These are phyloP conservation scores for Apostasia shenzhenica DNA, from an alignment of 106 monocot species.

Conservation along the genomic window DNA sequence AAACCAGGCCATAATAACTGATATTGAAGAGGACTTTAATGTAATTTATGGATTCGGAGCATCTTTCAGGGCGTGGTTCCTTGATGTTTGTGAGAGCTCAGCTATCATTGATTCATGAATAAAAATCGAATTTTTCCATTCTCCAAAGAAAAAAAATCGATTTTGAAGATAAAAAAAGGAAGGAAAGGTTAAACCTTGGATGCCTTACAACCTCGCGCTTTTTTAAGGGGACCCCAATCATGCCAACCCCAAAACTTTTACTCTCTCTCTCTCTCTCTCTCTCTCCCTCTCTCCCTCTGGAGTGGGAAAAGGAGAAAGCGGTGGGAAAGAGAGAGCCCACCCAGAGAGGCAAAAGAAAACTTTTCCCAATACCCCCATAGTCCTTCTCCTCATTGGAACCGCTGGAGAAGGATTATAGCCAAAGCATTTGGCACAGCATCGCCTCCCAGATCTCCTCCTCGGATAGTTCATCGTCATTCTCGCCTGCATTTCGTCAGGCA, in stretches of 20 bases:
- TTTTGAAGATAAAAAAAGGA: too few species aligned
- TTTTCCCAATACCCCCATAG: neutral
- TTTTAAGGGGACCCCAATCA: neutral
- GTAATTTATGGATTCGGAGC: too few species aligned
- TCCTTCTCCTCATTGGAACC: neutral
- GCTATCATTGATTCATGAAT: too few species aligned
- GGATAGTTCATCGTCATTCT: neutral
- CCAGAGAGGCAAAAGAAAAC: neutral
- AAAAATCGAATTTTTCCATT: too few species aligned
- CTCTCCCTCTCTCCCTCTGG: neutral
- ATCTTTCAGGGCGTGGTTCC: too few species aligned
- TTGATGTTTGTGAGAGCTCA: too few species aligned
- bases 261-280: neutral
- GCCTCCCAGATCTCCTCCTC: neutral
- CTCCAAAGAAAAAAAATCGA: too few species aligned
- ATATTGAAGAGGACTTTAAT: too few species aligned
- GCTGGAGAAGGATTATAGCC: neutral
- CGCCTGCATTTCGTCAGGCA: neutral
- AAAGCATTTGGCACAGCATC: neutral
- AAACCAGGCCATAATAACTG: too few species aligned
- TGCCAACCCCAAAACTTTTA: neutral
- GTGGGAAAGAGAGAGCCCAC: neutral
- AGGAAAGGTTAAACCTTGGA: neutral
- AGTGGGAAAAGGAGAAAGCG: slow-evolving; percentile 4
- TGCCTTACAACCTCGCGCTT: neutral